These are phyloP conservation scores for Aspergillaceae sp. DNA, from an alignment of 2,329 filamentous ascomycete species.

Conservation along the genomic window DNA sequence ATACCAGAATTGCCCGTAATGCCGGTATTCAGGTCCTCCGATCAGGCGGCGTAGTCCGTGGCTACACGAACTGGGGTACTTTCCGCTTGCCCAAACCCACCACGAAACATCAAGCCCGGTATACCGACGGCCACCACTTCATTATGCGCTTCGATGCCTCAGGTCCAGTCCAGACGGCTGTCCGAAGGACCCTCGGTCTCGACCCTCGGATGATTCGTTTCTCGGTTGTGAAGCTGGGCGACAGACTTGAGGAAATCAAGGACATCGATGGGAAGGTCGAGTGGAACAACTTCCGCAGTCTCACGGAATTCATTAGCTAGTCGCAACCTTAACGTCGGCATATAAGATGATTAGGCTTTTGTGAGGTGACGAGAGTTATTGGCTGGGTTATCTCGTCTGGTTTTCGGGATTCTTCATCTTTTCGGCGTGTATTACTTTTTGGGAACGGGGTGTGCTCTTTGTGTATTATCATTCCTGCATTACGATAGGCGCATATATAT, in stretches of 20 bases:
- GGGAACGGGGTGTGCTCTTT: slow-evolving; percentile 9
- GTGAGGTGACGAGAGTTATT: neutral
- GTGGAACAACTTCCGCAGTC: slow-evolving; percentile 37
- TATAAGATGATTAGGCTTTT: too few species aligned
- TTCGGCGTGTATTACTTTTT: slow-evolving; percentile 15
- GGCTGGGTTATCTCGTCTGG: neutral
- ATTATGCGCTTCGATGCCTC: slow-evolving; percentile 91
- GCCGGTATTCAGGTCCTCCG: slow-evolving; percentile 75
- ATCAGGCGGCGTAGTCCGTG: slow-evolving; percentile 80
- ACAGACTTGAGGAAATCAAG: slow-evolving; percentile 54
- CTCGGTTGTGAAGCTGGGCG: slow-evolving; percentile 75
- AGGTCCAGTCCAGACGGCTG: slow-evolving; percentile 61
- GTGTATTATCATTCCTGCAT: slow-evolving; percentile 21
- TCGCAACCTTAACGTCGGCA: neutral
- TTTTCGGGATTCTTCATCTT: slow-evolving; percentile 5
- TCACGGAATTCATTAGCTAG: slow-evolving; percentile 19
- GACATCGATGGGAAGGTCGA: slow-evolving; percentile 48
- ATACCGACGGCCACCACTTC: slow-evolving; percentile 90
- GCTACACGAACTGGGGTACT: slow-evolving; percentile 89
- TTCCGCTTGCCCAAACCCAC: slow-evolving; percentile 76
- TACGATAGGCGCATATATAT: slow-evolving; percentile 22
- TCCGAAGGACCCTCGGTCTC: slow-evolving; percentile 66
- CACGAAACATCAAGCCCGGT: slow-evolving; percentile 70
- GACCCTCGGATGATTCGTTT: slow-evolving; percentile 88
- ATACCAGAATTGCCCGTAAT: slow-evolving; percentile 70